Evolutionary conservation across 306 rosid genomes (phyloP), one percentile per base, ranked within the genome.

Genomic region (Lathyrus oleraceus): DNA sequence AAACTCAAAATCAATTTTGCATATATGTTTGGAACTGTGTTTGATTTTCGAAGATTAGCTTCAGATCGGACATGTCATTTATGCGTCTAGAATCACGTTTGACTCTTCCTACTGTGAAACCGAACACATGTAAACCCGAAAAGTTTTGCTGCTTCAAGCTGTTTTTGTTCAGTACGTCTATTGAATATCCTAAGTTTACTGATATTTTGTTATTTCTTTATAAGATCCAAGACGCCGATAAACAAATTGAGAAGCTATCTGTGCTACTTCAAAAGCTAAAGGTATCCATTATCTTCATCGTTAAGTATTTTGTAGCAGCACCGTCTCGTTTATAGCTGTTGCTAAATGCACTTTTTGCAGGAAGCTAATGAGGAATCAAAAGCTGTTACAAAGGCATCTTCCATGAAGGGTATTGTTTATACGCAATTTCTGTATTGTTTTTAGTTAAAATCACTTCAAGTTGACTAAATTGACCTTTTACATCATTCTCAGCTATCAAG

Each of bases 351-450:
- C 59, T 14, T 76, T 44, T 56, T 45, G 11, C 71, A 83, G 86
- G 86, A 79, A 70, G 97, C 97, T 67, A 94, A 94, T 43, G 97
- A 94, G 85, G 98, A 94, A 74, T 87, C 98, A 0, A 94, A 94
- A 67, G 53, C 97, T 75, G 97, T 88, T 52, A 94, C 98, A 19
- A 94, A 90, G 82, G 96, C 97, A 75, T 81, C 92, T 42, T 77
- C 93, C 69, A 94, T 94, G 92, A 90, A 88, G 90, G 91, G 98
- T 94, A 81, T 57, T 56, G 66, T 42, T 51, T 20, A 13, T 3
- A 42, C 58, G 36, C 76, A 56, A 49, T 57, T 23, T 64, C 27
- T 60, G 35, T 53, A 19, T 15, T 15, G 6, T 49, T 57, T 69
- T 19, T 45, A 40, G 73, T 65, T 57, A 32, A 70, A 71, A 40